Evolutionary conservation across 768 basidiomycete species (phyloP).

Genomic region (Arthromyces matolae): DNA sequence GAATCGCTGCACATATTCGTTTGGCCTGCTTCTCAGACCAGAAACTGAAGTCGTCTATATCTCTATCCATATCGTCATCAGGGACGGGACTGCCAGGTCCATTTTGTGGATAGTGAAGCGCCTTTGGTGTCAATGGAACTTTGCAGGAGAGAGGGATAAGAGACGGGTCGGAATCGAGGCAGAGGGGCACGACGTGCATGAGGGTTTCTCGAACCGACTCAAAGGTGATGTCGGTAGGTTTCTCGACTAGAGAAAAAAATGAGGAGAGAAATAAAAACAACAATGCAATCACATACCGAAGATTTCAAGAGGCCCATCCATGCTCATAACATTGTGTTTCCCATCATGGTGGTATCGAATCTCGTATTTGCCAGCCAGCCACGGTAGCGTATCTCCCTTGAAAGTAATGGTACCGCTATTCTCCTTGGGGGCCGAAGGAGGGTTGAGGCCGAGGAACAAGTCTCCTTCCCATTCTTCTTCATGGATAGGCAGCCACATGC

Average conservation of each 20-base stretch:
- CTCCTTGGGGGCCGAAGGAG: slow-evolving; percentile 36
- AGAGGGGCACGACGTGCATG: slow-evolving; percentile 76
- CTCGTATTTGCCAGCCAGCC: slow-evolving; percentile 86
- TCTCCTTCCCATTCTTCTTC: slow-evolving; percentile 94
- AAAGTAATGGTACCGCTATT: slow-evolving; percentile 71
- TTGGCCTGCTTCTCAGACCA: slow-evolving; percentile 90
- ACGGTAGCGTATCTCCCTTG: slow-evolving; percentile 76
- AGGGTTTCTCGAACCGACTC: slow-evolving; percentile 61
- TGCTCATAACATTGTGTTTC: slow-evolving; percentile 92
- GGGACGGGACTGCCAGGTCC: not conserved
- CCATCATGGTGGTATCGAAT: slow-evolving; percentile 94
- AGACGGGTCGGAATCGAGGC: slow-evolving; percentile 82
- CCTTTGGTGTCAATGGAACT: slow-evolving; percentile 23
- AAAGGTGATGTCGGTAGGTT: slow-evolving; percentile 62
- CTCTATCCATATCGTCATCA: slow-evolving; percentile 36
- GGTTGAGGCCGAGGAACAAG: slow-evolving; percentile 49
- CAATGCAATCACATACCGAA: slow-evolving; percentile 56
- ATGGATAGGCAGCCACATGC: slow-evolving; percentile 91
- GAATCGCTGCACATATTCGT: slow-evolving; percentile 75
- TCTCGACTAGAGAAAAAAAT: slow-evolving; percentile 50
- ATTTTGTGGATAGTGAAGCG: not conserved
- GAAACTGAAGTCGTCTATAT: slow-evolving; percentile 92
- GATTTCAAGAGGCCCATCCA: slow-evolving; percentile 84
- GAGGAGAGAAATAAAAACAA: not conserved
- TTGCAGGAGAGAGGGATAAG: slow-evolving; percentile 73